Evolutionary conservation across 108 stramenopile species (phyloP).

Genomic region (Craspedostauros australis): DNA sequence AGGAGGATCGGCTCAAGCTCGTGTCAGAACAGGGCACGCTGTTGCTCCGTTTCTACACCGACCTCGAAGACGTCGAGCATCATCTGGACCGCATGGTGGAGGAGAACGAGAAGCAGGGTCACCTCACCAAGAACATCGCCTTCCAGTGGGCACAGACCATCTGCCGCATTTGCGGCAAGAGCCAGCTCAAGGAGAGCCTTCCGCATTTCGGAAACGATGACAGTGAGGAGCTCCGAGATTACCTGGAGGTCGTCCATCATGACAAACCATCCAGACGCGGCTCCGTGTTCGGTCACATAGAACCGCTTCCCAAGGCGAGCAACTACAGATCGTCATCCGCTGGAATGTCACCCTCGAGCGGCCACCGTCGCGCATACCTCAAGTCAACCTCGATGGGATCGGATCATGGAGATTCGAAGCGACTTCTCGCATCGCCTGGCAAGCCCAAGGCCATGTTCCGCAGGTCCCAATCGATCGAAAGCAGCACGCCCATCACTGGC

Average conservation of each 20-base stretch:
- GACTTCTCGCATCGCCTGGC: too few relatives aligned
- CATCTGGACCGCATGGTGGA: background rate
- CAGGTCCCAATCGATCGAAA: too few relatives aligned
- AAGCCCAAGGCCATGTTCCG: too few relatives aligned
- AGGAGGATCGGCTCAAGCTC: slow-evolving; percentile 64
- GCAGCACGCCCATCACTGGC: too few relatives aligned
- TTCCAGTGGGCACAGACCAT: slow-evolving; percentile 80
- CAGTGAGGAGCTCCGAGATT: slow-evolving; percentile 50
- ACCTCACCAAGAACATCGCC: slow-evolving; percentile 36
- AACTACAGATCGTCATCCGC: too few relatives aligned
- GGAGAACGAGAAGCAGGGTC: slow-evolving; percentile 8
- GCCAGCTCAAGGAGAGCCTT: slow-evolving; percentile 43
- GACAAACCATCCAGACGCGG: too few relatives aligned
- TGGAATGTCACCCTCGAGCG: too few relatives aligned
- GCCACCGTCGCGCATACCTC: too few relatives aligned
- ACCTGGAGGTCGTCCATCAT: slow-evolving; percentile 27
- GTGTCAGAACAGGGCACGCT: slow-evolving; percentile 36
- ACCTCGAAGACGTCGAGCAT: slow-evolving; percentile 53
- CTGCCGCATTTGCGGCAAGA: slow-evolving; percentile 40
- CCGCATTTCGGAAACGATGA: slow-evolving; percentile 53
- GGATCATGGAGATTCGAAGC: too few relatives aligned
- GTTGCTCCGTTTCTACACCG: slow-evolving; percentile 62
- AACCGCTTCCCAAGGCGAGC: too few relatives aligned
- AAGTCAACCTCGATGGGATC: too few relatives aligned
- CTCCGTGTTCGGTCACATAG: too few relatives aligned